phyloP scores from a whole-genome alignment of 805 yeast genomes.

The Candida hungchunana region DNA sequence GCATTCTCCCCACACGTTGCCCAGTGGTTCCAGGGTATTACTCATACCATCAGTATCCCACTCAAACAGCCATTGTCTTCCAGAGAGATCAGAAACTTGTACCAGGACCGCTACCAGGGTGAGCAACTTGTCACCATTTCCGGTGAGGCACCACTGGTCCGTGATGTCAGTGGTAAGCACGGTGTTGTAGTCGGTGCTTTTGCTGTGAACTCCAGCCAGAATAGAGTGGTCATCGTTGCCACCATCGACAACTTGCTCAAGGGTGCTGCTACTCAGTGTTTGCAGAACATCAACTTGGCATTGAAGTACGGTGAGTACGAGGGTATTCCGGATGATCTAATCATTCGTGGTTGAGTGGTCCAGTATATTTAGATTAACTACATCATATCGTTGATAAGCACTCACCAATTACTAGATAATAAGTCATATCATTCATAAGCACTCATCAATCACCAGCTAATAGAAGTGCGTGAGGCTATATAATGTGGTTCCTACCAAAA shows the following conservation, averaged over 20 bases:
- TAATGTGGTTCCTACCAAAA: too few relatives aligned
- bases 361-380: neutral
- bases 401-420: neutral
- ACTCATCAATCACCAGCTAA: too few relatives aligned
- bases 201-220: conserved; percentile 82
- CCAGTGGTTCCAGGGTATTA: conserved; percentile 98
- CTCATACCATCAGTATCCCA: conserved; percentile 89
- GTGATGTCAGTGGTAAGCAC: conserved; percentile 88
- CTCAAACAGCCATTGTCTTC: conserved; percentile 66
- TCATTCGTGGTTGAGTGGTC: conserved; percentile 26
- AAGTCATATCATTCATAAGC: neutral
- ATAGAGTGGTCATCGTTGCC: conserved; percentile 91
- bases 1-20: conserved; percentile 98
- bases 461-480: neutral
- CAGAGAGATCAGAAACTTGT: conserved; percentile 78
- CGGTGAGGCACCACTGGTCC: conserved; percentile 92
- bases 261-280: conserved; percentile 98
- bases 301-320: conserved; percentile 90
- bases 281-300: conserved; percentile 91
- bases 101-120: conserved; percentile 81
- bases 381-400: neutral
- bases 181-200: conserved; percentile 96
- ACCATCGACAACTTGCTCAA: conserved; percentile 93
- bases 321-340: conserved; percentile 79
- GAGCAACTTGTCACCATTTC: conserved; percentile 81